Evolutionary conservation across 73 alveolate species (phyloP).

Genomic region (Tetrahymena thermophila): DNA sequence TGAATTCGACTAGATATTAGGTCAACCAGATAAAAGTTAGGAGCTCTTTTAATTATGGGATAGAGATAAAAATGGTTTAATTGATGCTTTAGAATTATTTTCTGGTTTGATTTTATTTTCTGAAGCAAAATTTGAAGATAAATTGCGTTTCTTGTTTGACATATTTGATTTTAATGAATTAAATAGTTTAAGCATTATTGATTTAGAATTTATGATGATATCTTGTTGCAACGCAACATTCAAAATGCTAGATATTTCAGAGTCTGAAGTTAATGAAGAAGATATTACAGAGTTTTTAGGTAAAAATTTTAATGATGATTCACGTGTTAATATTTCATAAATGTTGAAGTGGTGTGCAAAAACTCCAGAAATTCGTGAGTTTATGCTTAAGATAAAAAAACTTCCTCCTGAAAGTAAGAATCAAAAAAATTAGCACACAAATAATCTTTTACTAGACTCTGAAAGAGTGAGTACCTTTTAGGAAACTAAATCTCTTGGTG

Average conservation of each 20-base stretch:
- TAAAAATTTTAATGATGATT: constrained; percentile 57
- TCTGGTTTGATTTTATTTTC: constrained; percentile 90
- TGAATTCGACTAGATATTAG: constrained; percentile 90
- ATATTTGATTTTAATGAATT: constrained; percentile 93
- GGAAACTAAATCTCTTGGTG: background rate
- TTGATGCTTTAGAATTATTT: constrained; percentile 89
- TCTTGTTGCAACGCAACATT: constrained; percentile 85
- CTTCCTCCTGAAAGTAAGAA: background rate
- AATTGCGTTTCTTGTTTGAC: constrained; percentile 89
- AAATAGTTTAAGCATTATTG: constrained; percentile 55
- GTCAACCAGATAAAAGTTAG: constrained; percentile 51
- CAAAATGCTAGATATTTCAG: constrained; percentile 67
- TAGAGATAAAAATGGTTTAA: constrained; percentile 91
- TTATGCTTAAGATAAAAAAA: constrained; percentile 24
- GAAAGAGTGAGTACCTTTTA: background rate
- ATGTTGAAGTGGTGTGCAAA: constrained; percentile 64
- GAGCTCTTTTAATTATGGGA: constrained; percentile 91
- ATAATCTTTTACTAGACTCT: background rate
- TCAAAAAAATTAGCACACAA: background rate
- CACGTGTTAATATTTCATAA: constrained; percentile 52
- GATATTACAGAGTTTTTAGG: constrained; percentile 65
- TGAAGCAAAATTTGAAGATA: constrained; percentile 93
- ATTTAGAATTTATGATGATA: constrained; percentile 81
- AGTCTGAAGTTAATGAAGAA: constrained; percentile 61
- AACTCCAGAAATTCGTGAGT: constrained; percentile 64